Evolutionary conservation across 441 rosid species (phyloP).

Genomic region (Euphorbia schlechtendalii): DNA sequence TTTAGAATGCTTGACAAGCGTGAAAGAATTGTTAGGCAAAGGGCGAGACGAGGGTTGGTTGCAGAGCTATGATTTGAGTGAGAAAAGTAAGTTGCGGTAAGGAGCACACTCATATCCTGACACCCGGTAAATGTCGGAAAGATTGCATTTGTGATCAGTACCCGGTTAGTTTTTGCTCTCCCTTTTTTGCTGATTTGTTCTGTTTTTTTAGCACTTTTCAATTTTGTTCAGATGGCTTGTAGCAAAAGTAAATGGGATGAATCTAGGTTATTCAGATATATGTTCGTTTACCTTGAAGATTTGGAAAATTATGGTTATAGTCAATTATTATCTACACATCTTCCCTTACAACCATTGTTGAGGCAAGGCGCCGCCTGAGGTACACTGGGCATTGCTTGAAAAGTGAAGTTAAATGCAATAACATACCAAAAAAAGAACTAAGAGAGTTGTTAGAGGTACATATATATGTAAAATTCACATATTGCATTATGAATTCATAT

Average conservation of each 20-base stretch:
- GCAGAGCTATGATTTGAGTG: constrained; percentile 97
- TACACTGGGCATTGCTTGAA: too few relatives aligned
- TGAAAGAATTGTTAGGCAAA: constrained; percentile 86
- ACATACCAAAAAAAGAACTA: too few relatives aligned
- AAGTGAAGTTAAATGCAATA: too few relatives aligned
- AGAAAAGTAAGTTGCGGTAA: constrained; percentile 76
- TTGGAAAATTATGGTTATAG: neutral
- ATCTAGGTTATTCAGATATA: neutral
- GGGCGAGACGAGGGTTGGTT: constrained; percentile 93
- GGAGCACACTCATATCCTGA: constrained; percentile 80
- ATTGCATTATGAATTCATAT: too few relatives aligned
- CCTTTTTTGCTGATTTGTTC: neutral
- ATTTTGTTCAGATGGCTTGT: neutral
- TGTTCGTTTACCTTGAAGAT: neutral
- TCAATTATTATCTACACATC: neutral
- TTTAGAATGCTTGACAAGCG: constrained; percentile 87
- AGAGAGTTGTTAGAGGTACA: too few relatives aligned
- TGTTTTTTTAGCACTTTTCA: neutral
- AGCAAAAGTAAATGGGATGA: neutral
- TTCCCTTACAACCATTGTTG: neutral
- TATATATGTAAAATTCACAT: too few relatives aligned
- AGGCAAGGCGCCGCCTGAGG: too few relatives aligned
- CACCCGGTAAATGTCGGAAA: constrained; percentile 81
- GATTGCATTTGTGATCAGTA: constrained; percentile 94
- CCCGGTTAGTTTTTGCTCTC: constrained; percentile 66